Evolutionary conservation across 371 early-diverging fungal genomes (phyloP).

Genomic region (Mortierella sp.): DNA sequence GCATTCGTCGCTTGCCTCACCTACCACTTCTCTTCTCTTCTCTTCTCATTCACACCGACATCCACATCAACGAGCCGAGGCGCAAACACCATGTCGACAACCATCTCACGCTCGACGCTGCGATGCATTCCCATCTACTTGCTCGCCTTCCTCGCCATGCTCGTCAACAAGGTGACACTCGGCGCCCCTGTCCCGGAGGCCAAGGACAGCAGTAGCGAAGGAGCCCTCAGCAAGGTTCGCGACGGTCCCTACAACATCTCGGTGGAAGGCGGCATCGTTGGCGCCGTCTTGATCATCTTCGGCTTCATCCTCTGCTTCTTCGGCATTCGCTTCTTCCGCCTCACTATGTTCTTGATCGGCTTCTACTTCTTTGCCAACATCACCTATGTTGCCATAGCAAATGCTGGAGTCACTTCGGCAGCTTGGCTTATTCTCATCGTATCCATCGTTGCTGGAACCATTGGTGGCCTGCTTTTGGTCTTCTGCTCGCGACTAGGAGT

Average conservation of each 20-base stretch:
- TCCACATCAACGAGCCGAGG: neutral
- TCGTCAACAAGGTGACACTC: constrained; percentile 20
- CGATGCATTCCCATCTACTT: constrained; percentile 20
- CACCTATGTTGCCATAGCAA: constrained; percentile 65
- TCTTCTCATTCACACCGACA: neutral
- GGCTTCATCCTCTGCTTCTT: constrained; percentile 74
- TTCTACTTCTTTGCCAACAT: constrained; percentile 62
- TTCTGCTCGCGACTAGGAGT: constrained; percentile 59
- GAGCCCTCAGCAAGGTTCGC: neutral
- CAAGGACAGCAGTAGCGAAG: neutral
- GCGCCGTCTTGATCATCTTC: constrained; percentile 66
- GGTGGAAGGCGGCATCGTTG: constrained; percentile 67
- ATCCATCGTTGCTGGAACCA: constrained; percentile 62
- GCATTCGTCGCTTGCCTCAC: neutral
- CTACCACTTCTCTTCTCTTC: neutral
- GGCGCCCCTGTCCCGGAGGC: constrained; percentile 16
- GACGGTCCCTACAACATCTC: constrained; percentile 51
- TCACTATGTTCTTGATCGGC: constrained; percentile 69
- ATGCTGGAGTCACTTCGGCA: constrained; percentile 61
- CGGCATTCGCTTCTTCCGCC: constrained; percentile 65
- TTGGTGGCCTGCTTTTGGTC: constrained; percentile 67
- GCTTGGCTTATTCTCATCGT: constrained; percentile 65
- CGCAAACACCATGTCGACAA: constrained; percentile 3
- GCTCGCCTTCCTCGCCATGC: constrained; percentile 23
- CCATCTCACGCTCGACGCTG: constrained; percentile 16